A percentile compares a stretch with the other conserved stretches of the same genome.
These are phyloP conservation scores for Leccinum subtestaceum DNA, from an alignment of 768 basidiomycete species.

Conservation along the genomic window DNA sequence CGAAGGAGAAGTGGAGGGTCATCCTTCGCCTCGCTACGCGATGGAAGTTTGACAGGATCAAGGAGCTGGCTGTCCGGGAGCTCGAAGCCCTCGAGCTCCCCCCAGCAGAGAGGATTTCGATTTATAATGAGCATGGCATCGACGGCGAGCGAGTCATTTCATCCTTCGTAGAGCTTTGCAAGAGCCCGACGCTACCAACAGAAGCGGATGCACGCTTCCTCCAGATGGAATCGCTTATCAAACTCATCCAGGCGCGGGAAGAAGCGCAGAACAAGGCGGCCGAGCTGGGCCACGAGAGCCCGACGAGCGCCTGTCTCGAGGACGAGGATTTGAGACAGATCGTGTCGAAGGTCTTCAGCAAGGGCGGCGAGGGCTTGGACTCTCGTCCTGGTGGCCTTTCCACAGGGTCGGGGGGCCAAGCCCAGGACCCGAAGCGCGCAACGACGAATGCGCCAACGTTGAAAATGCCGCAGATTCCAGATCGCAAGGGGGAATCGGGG, in stretches of 20 bases:
- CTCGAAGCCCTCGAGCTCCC: constrained; percentile 46
- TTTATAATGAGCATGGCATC: constrained; percentile 54
- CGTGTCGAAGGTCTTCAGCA: constrained; percentile 32
- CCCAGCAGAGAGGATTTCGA: constrained; percentile 50
- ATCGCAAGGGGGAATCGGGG: not conserved
- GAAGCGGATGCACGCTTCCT: constrained; percentile 53
- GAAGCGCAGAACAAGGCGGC: constrained; percentile 37
- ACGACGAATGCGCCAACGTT: not conserved
- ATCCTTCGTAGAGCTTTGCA: constrained; percentile 52
- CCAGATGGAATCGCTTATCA: constrained; percentile 52
- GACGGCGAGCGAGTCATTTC: constrained; percentile 50
- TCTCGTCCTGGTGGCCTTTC: constrained; percentile 10
- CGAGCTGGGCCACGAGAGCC: constrained; percentile 28
- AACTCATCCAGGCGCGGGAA: constrained; percentile 56
- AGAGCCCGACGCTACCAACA: constrained; percentile 48
- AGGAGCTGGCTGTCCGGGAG: constrained; percentile 50
- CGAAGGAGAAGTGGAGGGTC: constrained; percentile 47
- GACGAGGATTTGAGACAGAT: constrained; percentile 32
- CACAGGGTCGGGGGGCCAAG: constrained; percentile 21
- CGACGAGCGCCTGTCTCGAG: constrained; percentile 33
- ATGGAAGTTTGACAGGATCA: constrained; percentile 57
- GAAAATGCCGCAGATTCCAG: constrained; percentile 11
- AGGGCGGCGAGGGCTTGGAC: constrained; percentile 19
- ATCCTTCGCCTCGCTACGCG: constrained; percentile 54
- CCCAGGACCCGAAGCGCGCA: constrained; percentile 2